Percentiles rank a stretch among this genome's conserved stretches.
phyloP scores from a whole-genome alignment of 176 grass and related monocot genomes.

The barley (Hordeum vulgare) region DNA sequence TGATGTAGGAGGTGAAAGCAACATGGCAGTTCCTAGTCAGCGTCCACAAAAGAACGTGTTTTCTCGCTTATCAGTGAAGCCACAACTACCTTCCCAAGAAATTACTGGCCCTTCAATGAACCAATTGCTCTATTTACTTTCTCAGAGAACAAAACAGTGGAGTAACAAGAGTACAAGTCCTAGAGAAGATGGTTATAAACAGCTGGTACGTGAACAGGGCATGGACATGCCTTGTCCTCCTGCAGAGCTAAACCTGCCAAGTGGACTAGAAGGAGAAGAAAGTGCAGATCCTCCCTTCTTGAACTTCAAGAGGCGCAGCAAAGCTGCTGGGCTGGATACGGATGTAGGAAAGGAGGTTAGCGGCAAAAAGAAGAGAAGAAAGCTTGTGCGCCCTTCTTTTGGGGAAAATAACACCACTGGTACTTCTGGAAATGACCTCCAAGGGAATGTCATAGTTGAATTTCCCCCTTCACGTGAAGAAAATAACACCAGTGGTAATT shows the following conservation, averaged over 20 bases:
- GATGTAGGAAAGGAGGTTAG: conserved; percentile 2
- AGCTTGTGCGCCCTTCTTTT: conserved; percentile 55
- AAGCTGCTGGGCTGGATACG: conserved; percentile 9
- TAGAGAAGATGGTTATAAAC: background rate
- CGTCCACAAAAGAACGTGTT: conserved; percentile 33
- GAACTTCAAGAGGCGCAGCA: conserved; percentile 55
- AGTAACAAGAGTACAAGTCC: background rate
- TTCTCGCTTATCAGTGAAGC: conserved; percentile 37
- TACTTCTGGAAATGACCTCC: conserved; percentile 3
- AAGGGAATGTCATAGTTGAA: background rate
- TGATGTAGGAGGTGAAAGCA: conserved; percentile 12
- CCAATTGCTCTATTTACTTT: conserved; percentile 36
- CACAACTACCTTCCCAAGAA: conserved; percentile 1
- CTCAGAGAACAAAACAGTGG: conserved; percentile 28
- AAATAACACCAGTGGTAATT: background rate
- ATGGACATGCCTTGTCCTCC: background rate
- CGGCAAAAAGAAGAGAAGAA: conserved; percentile 47
- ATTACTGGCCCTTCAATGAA: conserved; percentile 15
- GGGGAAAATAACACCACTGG: conserved; percentile 10
- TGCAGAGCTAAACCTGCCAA: conserved; percentile 2
- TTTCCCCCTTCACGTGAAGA: conserved; percentile 45
- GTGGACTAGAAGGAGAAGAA: background rate
- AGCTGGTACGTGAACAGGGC: background rate
- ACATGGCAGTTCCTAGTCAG: background rate
- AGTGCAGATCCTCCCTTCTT: conserved; percentile 32